These are phyloP conservation scores for Ilyonectria sp. DNA, from an alignment of 2,329 filamentous ascomycete species.

Conservation along the genomic window DNA sequence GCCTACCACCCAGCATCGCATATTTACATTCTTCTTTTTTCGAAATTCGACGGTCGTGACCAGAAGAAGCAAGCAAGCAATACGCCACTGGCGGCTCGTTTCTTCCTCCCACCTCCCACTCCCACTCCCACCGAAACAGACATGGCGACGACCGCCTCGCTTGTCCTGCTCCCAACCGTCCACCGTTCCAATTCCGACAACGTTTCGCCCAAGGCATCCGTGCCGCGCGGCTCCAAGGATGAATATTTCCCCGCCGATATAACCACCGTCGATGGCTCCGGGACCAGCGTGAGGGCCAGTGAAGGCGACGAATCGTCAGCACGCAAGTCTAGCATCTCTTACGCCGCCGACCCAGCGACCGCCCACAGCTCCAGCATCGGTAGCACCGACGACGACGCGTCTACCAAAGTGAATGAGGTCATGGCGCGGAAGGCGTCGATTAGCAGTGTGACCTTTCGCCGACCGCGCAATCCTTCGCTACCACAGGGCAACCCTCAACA, in stretches of 20 bases:
- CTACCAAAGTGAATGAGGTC: conserved; percentile 42
- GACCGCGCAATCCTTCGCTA: conserved; percentile 60
- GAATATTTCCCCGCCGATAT: conserved; percentile 49
- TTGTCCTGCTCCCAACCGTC: conserved; percentile 41
- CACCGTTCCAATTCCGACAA: conserved; percentile 59
- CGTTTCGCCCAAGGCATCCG: conserved; percentile 58
- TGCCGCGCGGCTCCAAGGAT: conserved; percentile 39
- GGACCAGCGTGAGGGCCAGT: conserved; percentile 44
- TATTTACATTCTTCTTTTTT: conserved; percentile 6
- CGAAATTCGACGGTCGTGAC: conserved; percentile 8
- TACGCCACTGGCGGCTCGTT: conserved; percentile 15
- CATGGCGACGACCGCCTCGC: conserved; percentile 45
- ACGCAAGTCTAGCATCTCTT: conserved; percentile 53
- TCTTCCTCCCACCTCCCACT: conserved; percentile 2
- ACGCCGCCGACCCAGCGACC: conserved; percentile 52
- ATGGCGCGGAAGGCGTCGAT: conserved; percentile 62
- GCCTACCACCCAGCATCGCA: conserved; percentile 5
- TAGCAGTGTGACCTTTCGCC: conserved; percentile 64
- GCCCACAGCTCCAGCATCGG: conserved; percentile 45
- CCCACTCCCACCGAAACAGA: conserved; percentile 20
- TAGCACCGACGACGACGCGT: conserved; percentile 46
- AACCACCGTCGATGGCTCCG: conserved; percentile 44
- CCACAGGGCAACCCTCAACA: conserved; percentile 65
- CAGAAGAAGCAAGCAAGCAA: conserved; percentile 26
- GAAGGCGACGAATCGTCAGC: conserved; percentile 52